Percentiles rank a stretch among this genome's conserved stretches.
phyloP scores from a whole-genome alignment of 2,329 filamentous ascomycete genomes.

The Beauveria bassiana region DNA sequence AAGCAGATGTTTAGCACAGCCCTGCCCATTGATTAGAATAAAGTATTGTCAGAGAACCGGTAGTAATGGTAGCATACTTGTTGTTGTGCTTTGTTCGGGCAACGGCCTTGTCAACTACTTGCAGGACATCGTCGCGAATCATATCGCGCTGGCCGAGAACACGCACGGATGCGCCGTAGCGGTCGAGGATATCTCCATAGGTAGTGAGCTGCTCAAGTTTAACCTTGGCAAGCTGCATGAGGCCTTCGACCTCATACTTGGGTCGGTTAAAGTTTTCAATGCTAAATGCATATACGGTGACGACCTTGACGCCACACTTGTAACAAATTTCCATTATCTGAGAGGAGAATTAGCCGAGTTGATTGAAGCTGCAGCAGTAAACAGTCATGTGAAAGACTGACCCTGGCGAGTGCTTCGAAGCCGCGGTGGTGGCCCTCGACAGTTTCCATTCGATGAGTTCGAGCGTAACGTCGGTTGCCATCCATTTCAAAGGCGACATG shows the following conservation, averaged over 20 bases:
- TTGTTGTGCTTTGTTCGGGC: constrained; percentile 83
- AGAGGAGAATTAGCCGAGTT: constrained; percentile 13
- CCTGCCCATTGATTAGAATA: constrained; percentile 25
- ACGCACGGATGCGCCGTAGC: constrained; percentile 81
- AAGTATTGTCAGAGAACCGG: background rate
- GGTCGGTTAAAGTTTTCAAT: constrained; percentile 99
- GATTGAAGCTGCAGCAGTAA: constrained; percentile 5
- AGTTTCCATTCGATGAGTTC: constrained; percentile 86
- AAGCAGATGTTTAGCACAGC: constrained; percentile 86
- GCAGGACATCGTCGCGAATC: constrained; percentile 78
- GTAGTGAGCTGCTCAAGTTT: constrained; percentile 88
- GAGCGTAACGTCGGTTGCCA: constrained; percentile 88
- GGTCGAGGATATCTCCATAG: constrained; percentile 86
- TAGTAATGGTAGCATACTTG: constrained; percentile 42
- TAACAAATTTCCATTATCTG: constrained; percentile 96
- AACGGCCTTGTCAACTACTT: constrained; percentile 79
- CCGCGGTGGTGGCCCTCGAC: constrained; percentile 93
- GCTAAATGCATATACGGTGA: constrained; percentile 96
- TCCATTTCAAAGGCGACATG: constrained; percentile 99
- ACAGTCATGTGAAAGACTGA: constrained; percentile 32
- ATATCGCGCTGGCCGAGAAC: constrained; percentile 79
- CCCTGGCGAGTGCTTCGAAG: constrained; percentile 86
- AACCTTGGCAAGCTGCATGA: constrained; percentile 97
- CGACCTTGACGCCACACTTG: constrained; percentile 91
- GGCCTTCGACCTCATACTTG: constrained; percentile 89